Evolutionary conservation across 306 rosid species (phyloP).

Genomic region (Pterocarpus macrocarpus): DNA sequence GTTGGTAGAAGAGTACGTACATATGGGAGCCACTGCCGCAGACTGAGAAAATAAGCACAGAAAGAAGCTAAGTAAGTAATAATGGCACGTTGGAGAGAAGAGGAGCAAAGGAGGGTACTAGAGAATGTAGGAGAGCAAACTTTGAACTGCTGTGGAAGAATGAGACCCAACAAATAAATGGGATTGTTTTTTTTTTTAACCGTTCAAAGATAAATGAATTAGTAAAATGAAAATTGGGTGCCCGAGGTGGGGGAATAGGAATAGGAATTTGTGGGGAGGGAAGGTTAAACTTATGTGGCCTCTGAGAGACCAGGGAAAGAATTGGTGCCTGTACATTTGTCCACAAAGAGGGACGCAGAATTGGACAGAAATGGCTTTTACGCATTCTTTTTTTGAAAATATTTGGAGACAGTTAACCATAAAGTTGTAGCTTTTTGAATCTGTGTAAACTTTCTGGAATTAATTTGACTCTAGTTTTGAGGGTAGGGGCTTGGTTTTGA

Average conservation of each 20-base stretch:
- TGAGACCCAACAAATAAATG: constrained; percentile 22
- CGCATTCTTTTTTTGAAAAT: neutral
- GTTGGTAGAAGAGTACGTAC: constrained; percentile 33
- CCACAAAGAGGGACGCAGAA: constrained; percentile 31
- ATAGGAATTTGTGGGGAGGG: neutral
- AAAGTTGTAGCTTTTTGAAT: constrained; percentile 22
- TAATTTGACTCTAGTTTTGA: constrained; percentile 27
- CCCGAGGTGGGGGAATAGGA: constrained; percentile 33
- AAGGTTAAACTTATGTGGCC: constrained; percentile 39
- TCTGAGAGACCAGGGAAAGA: constrained; percentile 46
- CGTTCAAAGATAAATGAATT: neutral
- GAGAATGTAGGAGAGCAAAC: constrained; percentile 27
- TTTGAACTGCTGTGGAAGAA: constrained; percentile 46
- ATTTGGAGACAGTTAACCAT: constrained; percentile 31
- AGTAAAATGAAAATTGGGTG: neutral
- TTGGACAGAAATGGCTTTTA: constrained; percentile 37
- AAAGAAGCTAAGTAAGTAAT: neutral
- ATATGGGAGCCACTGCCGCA: neutral
- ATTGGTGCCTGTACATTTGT: constrained; percentile 40
- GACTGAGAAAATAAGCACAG: neutral
- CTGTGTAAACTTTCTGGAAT: constrained; percentile 3
- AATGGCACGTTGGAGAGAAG: neutral
- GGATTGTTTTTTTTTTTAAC: neutral
- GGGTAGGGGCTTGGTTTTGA: neutral
- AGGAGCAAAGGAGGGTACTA: neutral